phyloP scores from a whole-genome alignment of 1,139 yeast species.

The Citeromyces siamensis region DNA sequence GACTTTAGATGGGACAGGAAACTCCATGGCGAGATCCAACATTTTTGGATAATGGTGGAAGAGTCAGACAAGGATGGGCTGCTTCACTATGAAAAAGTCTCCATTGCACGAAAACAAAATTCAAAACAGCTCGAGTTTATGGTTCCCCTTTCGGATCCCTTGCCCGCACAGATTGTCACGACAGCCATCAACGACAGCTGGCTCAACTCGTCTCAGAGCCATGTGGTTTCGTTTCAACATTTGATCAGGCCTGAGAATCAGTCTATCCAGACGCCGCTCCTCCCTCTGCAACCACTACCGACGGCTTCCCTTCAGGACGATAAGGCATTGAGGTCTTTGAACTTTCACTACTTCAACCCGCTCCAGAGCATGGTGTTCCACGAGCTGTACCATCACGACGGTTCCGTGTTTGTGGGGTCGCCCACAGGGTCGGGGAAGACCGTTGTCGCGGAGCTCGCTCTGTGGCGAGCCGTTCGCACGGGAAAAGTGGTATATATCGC shows the following conservation, averaged over 20 bases:
- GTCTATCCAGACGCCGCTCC: conserved; percentile 68
- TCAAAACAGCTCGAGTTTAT: conserved; percentile 68
- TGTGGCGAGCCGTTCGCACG: conserved; percentile 90
- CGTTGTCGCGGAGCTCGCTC: conserved; percentile 91
- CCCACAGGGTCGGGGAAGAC: conserved; percentile 99
- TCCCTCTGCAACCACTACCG: conserved; percentile 80
- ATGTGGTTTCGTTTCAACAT: conserved; percentile 82
- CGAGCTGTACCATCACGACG: conserved; percentile 66
- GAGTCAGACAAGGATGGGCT: conserved; percentile 67
- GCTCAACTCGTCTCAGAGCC: conserved; percentile 76
- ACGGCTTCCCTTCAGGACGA: conserved; percentile 64
- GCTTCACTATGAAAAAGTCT: conserved; percentile 72
- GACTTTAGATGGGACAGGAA: conserved; percentile 79
- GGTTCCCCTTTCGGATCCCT: conserved; percentile 81
- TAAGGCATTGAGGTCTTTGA: conserved; percentile 39
- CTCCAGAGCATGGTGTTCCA: conserved; percentile 98
- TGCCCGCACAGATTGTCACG: conserved; percentile 79
- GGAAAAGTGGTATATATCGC: conserved; percentile 92
- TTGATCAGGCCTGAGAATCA: conserved; percentile 82
- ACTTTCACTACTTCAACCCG: conserved; percentile 86
- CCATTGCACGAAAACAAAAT: conserved; percentile 48
- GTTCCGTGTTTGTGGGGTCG: conserved; percentile 86
- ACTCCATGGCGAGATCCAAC: conserved; percentile 73
- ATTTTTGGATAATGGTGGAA: conserved; percentile 89
- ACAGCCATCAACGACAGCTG: conserved; percentile 75